phyloP scores from a whole-genome alignment of 2,329 filamentous ascomycete species.

The Fusarium metavorans region DNA sequence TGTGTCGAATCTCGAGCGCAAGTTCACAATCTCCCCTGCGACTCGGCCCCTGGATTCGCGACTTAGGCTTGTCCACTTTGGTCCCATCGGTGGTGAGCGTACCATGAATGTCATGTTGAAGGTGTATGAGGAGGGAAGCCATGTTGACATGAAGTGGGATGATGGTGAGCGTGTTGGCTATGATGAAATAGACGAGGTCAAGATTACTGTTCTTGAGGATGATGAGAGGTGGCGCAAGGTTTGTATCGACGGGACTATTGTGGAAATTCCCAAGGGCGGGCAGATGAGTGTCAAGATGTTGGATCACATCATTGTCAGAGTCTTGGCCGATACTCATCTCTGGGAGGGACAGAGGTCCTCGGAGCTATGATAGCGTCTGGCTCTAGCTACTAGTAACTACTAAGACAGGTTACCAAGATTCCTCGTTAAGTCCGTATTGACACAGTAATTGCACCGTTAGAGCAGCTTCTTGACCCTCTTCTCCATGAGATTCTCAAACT shows the following conservation, averaged over 20 bases:
- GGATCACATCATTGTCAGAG: constrained; percentile 53
- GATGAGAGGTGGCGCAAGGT: constrained; percentile 84
- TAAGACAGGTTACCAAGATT: neutral
- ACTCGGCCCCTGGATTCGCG: constrained; percentile 77
- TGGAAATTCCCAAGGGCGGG: constrained; percentile 77
- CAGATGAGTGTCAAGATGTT: constrained; percentile 75
- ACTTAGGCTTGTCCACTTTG: constrained; percentile 81
- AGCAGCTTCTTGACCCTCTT: constrained; percentile 65
- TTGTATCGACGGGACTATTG: constrained; percentile 92
- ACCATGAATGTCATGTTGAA: constrained; percentile 82
- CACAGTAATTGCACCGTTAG: constrained; percentile 15
- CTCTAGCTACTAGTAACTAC: neutral
- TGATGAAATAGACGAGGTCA: constrained; percentile 74
- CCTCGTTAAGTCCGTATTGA: neutral
- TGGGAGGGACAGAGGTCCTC: constrained; percentile 7
- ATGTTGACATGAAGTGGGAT: constrained; percentile 63
- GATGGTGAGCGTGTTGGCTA: constrained; percentile 77
- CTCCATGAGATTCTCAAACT: constrained; percentile 74
- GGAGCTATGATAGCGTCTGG: neutral
- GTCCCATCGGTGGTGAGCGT: constrained; percentile 70
- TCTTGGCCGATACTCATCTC: constrained; percentile 56
- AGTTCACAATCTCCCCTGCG: constrained; percentile 83
- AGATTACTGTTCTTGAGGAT: constrained; percentile 74
- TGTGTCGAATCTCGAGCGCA: constrained; percentile 84
- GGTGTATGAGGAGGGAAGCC: constrained; percentile 69